These are phyloP conservation scores for Meredithiella fracta DNA, from an alignment of 2,329 filamentous ascomycete genomes.

Conservation along the genomic window DNA sequence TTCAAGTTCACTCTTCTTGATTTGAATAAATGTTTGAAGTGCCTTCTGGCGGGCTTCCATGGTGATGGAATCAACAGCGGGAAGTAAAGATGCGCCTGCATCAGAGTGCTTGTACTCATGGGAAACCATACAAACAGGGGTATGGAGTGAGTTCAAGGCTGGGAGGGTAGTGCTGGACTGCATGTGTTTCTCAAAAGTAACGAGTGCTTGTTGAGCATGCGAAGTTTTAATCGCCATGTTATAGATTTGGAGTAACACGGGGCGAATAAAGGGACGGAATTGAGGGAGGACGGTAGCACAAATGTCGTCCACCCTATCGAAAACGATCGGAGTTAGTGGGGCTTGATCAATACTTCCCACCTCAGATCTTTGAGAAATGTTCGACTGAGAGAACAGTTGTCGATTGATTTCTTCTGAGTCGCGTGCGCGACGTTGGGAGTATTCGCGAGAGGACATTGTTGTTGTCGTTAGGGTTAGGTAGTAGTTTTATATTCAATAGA, in stretches of 20 bases:
- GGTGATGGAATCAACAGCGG: not conserved
- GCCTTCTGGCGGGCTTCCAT: not conserved
- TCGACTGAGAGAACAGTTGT: not conserved
- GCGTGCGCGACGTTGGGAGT: too few relatives aligned
- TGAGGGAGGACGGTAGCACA: not conserved
- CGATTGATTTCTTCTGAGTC: too few relatives aligned
- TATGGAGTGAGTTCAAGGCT: not conserved
- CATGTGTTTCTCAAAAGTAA: not conserved
- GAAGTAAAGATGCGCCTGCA: not conserved
- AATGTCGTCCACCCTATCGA: not conserved
- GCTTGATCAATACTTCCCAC: not conserved
- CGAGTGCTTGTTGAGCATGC: not conserved
- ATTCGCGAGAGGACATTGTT: too few relatives aligned
- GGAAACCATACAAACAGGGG: not conserved
- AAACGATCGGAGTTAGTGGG: not conserved
- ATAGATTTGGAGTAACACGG: not conserved
- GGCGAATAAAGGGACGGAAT: not conserved
- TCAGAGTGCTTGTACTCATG: not conserved
- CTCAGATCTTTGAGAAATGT: not conserved
- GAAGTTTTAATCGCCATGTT: not conserved
- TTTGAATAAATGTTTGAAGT: not conserved
- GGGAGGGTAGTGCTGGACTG: not conserved
- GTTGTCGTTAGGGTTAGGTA: too few relatives aligned
- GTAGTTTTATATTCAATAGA: too few relatives aligned
- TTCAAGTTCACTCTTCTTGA: not conserved